Evolutionary conservation across 257 asterid species (phyloP).

Genomic region (Agastache rugosa): DNA sequence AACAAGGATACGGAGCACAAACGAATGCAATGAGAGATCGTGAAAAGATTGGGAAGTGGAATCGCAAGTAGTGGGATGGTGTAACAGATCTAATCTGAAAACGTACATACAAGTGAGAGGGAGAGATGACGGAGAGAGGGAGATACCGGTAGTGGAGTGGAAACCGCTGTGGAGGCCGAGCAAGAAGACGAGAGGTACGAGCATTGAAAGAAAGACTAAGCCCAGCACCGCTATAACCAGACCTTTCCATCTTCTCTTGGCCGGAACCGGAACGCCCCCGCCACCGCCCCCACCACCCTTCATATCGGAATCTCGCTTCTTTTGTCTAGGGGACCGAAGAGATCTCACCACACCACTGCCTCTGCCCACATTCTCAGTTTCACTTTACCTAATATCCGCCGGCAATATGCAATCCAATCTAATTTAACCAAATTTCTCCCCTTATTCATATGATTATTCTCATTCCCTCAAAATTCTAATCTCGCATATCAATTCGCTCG

Average conservation of each 20-base stretch:
- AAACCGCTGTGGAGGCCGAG: constrained; percentile 81
- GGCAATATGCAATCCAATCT: constrained; percentile 38
- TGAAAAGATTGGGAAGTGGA: constrained; percentile 32
- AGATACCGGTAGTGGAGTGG: constrained; percentile 66
- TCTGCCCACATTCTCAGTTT: constrained; percentile 37
- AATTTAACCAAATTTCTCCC: background rate
- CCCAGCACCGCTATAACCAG: constrained; percentile 76
- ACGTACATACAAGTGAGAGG: constrained; percentile 1
- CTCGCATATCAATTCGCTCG: constrained; percentile 2
- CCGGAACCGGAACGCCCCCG: constrained; percentile 51
- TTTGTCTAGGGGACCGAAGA: background rate
- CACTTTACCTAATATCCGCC: constrained; percentile 34
- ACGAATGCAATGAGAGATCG: constrained; percentile 26
- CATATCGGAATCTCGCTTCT: constrained; percentile 21
- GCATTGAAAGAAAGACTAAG: constrained; percentile 91
- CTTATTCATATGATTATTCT: background rate
- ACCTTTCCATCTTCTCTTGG: constrained; percentile 88
- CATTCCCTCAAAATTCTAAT: background rate
- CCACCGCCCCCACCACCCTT: constrained; percentile 52
- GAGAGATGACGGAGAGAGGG: constrained; percentile 10
- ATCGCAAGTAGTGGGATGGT: constrained; percentile 15
- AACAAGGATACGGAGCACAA: background rate
- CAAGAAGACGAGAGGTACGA: constrained; percentile 84
- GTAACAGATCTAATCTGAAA: constrained; percentile 42
- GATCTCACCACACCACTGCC: constrained; percentile 39